Percentiles rank a stretch among this genome's conserved stretches.
These are phyloP conservation scores for Scheffersomyces lignicola DNA, from an alignment of 1,139 yeast genomes.

Conservation along the genomic window DNA sequence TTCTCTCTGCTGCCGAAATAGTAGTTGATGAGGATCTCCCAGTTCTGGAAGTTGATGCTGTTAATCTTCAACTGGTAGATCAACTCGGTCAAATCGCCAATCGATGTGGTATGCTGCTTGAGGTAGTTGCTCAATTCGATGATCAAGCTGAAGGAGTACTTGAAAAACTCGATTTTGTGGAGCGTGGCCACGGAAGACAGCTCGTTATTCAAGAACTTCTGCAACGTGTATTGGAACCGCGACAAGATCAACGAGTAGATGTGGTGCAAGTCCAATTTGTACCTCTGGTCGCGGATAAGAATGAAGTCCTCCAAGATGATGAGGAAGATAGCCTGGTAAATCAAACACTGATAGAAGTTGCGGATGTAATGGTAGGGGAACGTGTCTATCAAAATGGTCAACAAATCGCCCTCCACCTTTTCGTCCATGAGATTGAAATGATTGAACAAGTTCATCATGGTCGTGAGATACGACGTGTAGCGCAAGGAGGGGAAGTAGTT, in stretches of 20 bases:
- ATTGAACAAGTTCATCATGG: constrained; percentile 27
- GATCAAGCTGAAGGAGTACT: constrained; percentile 10
- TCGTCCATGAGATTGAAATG: constrained; percentile 24
- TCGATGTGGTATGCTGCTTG: background rate
- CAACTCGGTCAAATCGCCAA: constrained; percentile 9
- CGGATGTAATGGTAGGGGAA: constrained; percentile 15
- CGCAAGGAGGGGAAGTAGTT: constrained; percentile 36
- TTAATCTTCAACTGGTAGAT: constrained; percentile 10
- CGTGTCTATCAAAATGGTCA: constrained; percentile 1
- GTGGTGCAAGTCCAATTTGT: constrained; percentile 9
- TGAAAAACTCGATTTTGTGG: constrained; percentile 7
- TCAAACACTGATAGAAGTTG: constrained; percentile 21
- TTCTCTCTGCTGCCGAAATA: constrained; percentile 34
- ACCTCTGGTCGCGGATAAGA: constrained; percentile 5
- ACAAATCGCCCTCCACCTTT: constrained; percentile 5
- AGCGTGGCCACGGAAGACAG: constrained; percentile 1
- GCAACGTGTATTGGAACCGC: constrained; percentile 10
- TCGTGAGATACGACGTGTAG: constrained; percentile 27
- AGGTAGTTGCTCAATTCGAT: constrained; percentile 11
- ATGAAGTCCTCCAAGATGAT: constrained; percentile 17
- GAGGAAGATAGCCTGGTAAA: constrained; percentile 26
- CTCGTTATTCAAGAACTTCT: constrained; percentile 8
- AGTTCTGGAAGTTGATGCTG: constrained; percentile 9
- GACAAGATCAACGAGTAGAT: constrained; percentile 9
- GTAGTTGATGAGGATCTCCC: constrained; percentile 20